Evolutionary conservation across 2,329 filamentous ascomycete genomes (phyloP).

Genomic region (Aureobasidium namibiae): DNA sequence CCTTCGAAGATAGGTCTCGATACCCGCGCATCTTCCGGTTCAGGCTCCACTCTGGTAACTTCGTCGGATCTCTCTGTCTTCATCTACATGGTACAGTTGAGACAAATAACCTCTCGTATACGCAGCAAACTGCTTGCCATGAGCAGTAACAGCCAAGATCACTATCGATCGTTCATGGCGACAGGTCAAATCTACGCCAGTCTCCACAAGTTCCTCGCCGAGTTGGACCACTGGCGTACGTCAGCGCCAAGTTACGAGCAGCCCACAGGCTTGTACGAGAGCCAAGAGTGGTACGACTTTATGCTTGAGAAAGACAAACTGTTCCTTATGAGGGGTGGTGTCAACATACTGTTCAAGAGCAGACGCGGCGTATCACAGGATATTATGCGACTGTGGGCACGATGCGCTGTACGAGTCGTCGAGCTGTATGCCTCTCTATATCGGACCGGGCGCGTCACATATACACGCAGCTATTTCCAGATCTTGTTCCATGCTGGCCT

Average conservation of each 20-base stretch:
- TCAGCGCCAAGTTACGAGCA: constrained; percentile 26
- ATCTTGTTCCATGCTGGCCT: constrained; percentile 40
- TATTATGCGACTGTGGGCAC: background rate
- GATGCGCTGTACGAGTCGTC: constrained; percentile 31
- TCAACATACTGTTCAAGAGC: constrained; percentile 28
- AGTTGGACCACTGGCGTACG: constrained; percentile 31
- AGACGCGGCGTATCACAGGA: constrained; percentile 22
- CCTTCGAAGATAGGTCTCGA: constrained; percentile 31
- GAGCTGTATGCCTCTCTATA: constrained; percentile 32
- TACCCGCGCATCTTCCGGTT: background rate
- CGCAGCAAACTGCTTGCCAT: constrained; percentile 27
- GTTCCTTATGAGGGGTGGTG: constrained; percentile 33
- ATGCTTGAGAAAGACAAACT: constrained; percentile 34
- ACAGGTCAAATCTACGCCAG: background rate
- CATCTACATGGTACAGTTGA: constrained; percentile 30
- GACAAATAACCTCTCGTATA: constrained; percentile 35
- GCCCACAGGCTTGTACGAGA: constrained; percentile 36
- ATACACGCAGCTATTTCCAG: constrained; percentile 43
- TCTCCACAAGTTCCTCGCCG: constrained; percentile 9
- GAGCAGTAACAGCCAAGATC: constrained; percentile 16
- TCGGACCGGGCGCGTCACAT: constrained; percentile 30
- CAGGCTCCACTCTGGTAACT: background rate
- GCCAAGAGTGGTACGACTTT: constrained; percentile 38
- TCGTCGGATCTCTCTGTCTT: constrained; percentile 31
- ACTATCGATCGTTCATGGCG: background rate